Base-by-base conservation (phyloP, 768 basidiomycete genomes). In the Calocera cornea region DNA sequence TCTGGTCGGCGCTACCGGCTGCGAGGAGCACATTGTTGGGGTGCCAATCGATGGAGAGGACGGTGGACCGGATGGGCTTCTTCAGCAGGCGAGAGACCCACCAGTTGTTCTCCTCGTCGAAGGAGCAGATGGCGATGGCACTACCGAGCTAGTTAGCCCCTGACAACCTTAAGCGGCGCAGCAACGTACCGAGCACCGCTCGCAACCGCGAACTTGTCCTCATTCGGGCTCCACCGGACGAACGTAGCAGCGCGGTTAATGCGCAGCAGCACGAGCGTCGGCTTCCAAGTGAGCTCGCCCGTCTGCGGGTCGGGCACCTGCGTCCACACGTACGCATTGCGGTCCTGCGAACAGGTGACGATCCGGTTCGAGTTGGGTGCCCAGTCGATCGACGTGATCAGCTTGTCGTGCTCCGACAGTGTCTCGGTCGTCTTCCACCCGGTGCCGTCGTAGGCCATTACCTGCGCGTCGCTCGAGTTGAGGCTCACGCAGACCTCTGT, bases 321-420 rank as follows among this genome's bases (percentile, higher is more conserved):
- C 66, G 92, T 88, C 97, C 97, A 99, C 34, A 99, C 97, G 74
- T 99, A 99, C 40, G 97, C 95, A 75, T 99, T 99, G 66, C 97
- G 82, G 75, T 99, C 97, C 76, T 99, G 95, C n/a, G 95, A 95
- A 72, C 93, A 92, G 14, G 97, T 98, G 29, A 99, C 95, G 78
- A 99, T 95, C 50, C 92, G 89, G 78, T 98, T 97, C 60, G 97
- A 93, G 71, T 85, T 84, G 19, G 95, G 94, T 14, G 95, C 97
- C 97, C 97, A 99, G 76, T 97, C 95, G 76, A 99, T 97, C 67
- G 93, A 94, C 1, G 95, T 98, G 78, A 99, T 89, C 68, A 87
- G 79, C 78, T 98, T 98, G 81, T 99, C 97, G 79, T 99, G 97
- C 94, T 97, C 95, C 7, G 92, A 81, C 17, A 98, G 83, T 0